Base-by-base conservation (phyloP, 352 stramenopile genomes). In the Phytophthora podocarpi region DNA sequence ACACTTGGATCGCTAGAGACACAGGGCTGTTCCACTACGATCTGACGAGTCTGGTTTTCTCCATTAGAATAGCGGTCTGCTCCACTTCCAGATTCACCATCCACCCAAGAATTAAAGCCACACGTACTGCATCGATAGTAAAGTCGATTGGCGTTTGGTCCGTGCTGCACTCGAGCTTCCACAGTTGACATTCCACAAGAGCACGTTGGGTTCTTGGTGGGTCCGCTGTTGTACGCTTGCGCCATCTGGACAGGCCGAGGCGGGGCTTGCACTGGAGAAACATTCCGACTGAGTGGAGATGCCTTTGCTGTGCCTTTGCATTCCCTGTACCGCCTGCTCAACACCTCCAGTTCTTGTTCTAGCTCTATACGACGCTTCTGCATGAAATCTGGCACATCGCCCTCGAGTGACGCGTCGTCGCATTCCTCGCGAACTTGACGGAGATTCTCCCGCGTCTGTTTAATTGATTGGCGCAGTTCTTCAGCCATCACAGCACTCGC, bases 391-490 rank as follows among this genome's bases (percentile, higher is more conserved):
- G 87, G 82, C 18, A 96, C 58, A 6, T 93, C 83, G 21, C 85
- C 87, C 64, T 94, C 81, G 3, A 96, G 56, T 0, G 78, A 94
- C 5, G 87, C 87, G 46, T 96, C 87, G 42, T 96, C 87, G 39
- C 84, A 93, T 32, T 89, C 82, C 58, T 96, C 87, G 31, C 87
- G 72, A 21, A 92, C 76, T 64, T 72, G 58, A 4, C 87, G 81
- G 0, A 96, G 62, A 43, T 80, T 68, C 26, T 85, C 73, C 28
- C 87, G 71, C 13, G 82, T 91, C 12, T 72, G 49, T 56, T 89
- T 81, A 28, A 96, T 96, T 18, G 37, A 70, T 50, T 69, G 58
- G 23, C 58, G 75, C 11, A 91, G 40, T 15, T 74, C 56, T 18
- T 84, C 70, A 1, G 49, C 45, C 12, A 68, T 30, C 11, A 43